Percentiles rank a stretch among this genome's conserved stretches.
Conservation (phyloP, 306 rosid species). For the Vicia villosa region DNA sequence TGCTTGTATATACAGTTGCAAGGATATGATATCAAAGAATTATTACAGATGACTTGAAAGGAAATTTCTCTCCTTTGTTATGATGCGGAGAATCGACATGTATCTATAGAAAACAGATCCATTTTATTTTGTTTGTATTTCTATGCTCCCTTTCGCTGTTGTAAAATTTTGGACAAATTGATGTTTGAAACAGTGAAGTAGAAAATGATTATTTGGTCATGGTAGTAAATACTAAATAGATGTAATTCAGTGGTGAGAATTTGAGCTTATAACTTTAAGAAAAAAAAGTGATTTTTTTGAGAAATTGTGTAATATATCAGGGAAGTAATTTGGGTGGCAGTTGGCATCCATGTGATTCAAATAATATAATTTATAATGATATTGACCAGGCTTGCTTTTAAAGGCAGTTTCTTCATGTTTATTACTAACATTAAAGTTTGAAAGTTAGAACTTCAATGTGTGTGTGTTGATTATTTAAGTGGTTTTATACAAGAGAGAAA, state of each 20-base stretch:
- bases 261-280: no score
- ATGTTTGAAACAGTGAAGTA: conserved; percentile 12
- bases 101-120: conserved; percentile 27
- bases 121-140: conserved; percentile 16
- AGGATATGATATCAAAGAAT: conserved; percentile 95
- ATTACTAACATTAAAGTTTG: background rate
- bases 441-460: background rate
- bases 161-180: conserved; percentile 6
- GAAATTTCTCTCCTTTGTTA: conserved; percentile 31
- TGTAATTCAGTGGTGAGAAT: no score
- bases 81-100: conserved; percentile 30
- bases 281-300: no score
- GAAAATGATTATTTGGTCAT: conserved; percentile 5
- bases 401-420: background rate
- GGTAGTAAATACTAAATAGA: background rate
- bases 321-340: background rate
- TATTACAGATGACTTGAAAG: conserved; percentile 75
- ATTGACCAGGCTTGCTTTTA: background rate
- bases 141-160: conserved; percentile 10
- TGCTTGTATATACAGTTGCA: conserved; percentile 62
- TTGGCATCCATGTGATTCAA: background rate
- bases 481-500: background rate
- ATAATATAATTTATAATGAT: no score
- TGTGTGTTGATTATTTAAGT: background rate
- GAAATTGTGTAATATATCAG: no score